Conservation (phyloP, 306 rosid genomes). For the Psophocarpus tetragonolobus region DNA sequence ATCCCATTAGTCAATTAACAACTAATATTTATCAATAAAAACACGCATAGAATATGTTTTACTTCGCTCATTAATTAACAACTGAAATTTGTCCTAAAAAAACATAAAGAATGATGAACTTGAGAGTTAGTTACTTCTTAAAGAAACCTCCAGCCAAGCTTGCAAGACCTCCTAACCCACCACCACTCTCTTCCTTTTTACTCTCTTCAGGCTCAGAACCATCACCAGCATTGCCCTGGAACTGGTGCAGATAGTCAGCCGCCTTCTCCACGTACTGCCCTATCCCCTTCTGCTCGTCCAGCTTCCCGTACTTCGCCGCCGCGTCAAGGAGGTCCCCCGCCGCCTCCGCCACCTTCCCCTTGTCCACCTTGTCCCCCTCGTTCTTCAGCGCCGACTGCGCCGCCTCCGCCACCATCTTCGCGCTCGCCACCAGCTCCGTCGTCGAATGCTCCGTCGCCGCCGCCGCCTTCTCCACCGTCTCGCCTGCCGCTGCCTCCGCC, state of each 20-base stretch:
- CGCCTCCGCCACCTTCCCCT: slow-evolving; percentile 49
- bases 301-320: slow-evolving; percentile 40
- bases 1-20: too few species aligned
- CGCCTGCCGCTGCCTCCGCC: slow-evolving; percentile 52
- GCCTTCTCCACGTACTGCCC: slow-evolving; percentile 51
- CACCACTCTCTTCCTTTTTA: neutral
- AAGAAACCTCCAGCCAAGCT: slow-evolving; percentile 44
- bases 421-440: neutral
- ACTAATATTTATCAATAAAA: too few species aligned
- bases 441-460: neutral
- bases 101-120: too few species aligned
- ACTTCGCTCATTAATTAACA: too few species aligned
- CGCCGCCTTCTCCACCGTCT: slow-evolving; percentile 51
- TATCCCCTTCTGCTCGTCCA: slow-evolving; percentile 44
- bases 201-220: slow-evolving; percentile 25
- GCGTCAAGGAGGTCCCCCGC: slow-evolving; percentile 56
- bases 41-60: too few species aligned
- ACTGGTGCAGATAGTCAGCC: slow-evolving; percentile 44
- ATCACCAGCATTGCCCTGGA: neutral
- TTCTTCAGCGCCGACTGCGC: slow-evolving; percentile 27
- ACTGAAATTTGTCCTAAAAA: too few species aligned
- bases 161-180: slow-evolving; percentile 35
- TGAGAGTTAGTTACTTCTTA: too few species aligned
- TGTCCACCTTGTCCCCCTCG: slow-evolving; percentile 45
- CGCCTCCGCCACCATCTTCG: slow-evolving; percentile 50